Base-by-base conservation (phyloP, 1,284 basidiomycete species). In the Ganoderma sinense region DNA sequence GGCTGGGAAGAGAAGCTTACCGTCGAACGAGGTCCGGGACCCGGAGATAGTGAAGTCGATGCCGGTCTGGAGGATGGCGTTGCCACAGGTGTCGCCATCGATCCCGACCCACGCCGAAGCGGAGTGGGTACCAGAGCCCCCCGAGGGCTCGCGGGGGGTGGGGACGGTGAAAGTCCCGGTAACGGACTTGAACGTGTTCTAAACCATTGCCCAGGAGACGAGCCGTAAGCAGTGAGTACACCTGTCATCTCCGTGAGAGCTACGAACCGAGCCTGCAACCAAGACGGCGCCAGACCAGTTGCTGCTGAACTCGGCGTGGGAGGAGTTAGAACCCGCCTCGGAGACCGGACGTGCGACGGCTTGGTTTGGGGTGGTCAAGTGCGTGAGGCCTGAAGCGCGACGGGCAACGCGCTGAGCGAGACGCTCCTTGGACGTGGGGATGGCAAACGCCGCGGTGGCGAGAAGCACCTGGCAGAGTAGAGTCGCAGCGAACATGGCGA, bases 111-210 rank as follows among this genome's bases (percentile, higher is more conserved):
- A 73, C 3, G 70, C 77, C 23, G 80, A 80, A n/a, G 78, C 76
- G 56, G 75, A 74, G 71, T 78, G 73, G 8, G 67, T 73, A 66
- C 76, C 73, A n/a, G 71, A 69, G 63, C 72, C 69, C 48, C 76
- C 75, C 36, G 75, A 75, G 51, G 78, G 77, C 65, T 69, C 74
- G 26, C 59, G 62, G 18, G 77, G 76, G 16, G 74, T 78, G 64
- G 78, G 78, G 45, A 79, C 76, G 62, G 75, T 76, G 74, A 81
- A 81, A 3, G 78, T 80, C 10, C 78, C 80, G 39, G 76, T 78
- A 14, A 78, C 78, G 33, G 76, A 71, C 71, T 75, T 79, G 77
- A 69, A 79, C 1, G 75, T 75, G 48, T 71, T 73, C 78, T 79
- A 53, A 20, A 69, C 53, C 48, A 62, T 5, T n/a, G n/a, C n/a